Conservation (phyloP, 2,329 filamentous ascomycete genomes). For the Ophiobolus disseminans region DNA sequence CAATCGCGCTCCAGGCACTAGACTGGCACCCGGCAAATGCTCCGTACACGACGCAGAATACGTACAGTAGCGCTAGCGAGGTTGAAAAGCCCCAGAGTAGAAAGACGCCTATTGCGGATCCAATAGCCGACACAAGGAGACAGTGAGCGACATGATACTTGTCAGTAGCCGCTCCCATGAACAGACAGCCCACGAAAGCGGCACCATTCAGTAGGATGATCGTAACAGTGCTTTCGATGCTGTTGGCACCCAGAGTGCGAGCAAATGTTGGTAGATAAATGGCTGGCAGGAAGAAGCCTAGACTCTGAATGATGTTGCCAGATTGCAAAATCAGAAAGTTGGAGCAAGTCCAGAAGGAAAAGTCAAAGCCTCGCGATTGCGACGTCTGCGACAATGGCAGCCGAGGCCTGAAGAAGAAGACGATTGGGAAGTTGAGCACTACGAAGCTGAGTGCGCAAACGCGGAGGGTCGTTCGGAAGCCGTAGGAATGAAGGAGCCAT, state of each 20-base stretch:
- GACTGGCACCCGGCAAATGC: constrained; percentile 51
- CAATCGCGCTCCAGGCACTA: constrained; percentile 55
- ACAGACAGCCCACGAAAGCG: constrained; percentile 46
- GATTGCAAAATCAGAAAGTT: constrained; percentile 50
- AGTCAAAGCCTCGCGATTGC: constrained; percentile 43
- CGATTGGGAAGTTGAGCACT: constrained; percentile 45
- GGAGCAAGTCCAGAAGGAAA: constrained; percentile 47
- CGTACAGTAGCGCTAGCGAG: constrained; percentile 49
- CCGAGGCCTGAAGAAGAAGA: constrained; percentile 55
- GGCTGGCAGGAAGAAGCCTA: constrained; percentile 54
- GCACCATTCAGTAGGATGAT: constrained; percentile 51
- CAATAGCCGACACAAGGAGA: constrained; percentile 47
- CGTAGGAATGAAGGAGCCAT: constrained; percentile 51
- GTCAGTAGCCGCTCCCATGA: constrained; percentile 51
- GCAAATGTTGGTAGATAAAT: constrained; percentile 55
- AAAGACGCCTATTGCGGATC: constrained; percentile 47
- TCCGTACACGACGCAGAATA: constrained; percentile 54
- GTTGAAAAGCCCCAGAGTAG: constrained; percentile 57
- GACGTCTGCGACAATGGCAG: constrained; percentile 50
- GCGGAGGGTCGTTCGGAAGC: constrained; percentile 54
- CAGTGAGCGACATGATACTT: constrained; percentile 49
- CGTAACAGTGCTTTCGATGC: constrained; percentile 45
- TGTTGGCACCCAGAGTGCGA: constrained; percentile 45
- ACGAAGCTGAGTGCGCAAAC: constrained; percentile 52
- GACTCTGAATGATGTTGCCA: constrained; percentile 50